Evolutionary conservation across 768 basidiomycete genomes (phyloP).

Genomic region (Tricholoma terreum): DNA sequence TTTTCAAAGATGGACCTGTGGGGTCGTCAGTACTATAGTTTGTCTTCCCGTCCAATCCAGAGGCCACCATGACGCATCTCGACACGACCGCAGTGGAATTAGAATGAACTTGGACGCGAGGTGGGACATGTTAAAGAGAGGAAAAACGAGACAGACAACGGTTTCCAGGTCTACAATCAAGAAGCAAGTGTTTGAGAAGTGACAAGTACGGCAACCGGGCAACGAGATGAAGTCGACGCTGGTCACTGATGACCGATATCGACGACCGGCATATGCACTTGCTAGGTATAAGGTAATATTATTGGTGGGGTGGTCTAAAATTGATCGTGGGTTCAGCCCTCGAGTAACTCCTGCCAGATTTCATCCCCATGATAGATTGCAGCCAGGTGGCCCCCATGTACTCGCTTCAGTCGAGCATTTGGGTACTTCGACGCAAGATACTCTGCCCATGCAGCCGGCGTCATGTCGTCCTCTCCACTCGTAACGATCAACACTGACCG

Average conservation of each 20-base stretch:
- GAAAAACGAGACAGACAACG: no score
- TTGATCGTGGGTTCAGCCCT: not conserved
- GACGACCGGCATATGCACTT: no score
- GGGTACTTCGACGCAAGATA: slow-evolving; percentile 38
- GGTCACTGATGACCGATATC: no score
- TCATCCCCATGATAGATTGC: slow-evolving; percentile 34
- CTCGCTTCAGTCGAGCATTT: slow-evolving; percentile 33
- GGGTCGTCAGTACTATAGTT: not conserved
- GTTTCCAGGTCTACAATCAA: no score
- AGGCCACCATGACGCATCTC: not conserved
- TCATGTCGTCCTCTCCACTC: slow-evolving; percentile 31
- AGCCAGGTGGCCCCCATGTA: slow-evolving; percentile 42
- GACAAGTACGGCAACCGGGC: no score
- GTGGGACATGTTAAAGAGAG: not conserved
- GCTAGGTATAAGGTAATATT: no score
- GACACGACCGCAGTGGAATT: not conserved
- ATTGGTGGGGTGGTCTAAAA: no score
- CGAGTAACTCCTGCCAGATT: slow-evolving; percentile 32
- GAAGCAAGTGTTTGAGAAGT: no score
- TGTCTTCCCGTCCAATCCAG: not conserved
- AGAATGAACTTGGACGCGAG: not conserved
- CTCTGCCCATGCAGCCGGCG: slow-evolving; percentile 30
- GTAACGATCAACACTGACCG: slow-evolving; percentile 38
- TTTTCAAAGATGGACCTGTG: not conserved
- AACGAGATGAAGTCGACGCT: no score